A percentile compares a stretch with the other conserved stretches of the same genome.
phyloP scores from a whole-genome alignment of 345 rosid genomes.

The Jatropha curcas region DNA sequence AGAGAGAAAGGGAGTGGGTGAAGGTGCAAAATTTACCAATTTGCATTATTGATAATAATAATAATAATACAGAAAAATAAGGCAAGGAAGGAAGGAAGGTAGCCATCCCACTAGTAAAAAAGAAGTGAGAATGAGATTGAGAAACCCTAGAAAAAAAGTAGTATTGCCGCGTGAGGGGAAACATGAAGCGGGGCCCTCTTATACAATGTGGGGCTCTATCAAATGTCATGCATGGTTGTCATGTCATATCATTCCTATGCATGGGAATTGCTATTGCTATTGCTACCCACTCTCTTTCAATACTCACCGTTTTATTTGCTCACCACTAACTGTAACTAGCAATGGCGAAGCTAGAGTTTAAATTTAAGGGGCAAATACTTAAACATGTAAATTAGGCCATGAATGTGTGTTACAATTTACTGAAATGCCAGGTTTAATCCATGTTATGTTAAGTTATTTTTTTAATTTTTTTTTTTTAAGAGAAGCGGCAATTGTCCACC shows the following conservation, averaged over 20 bases:
- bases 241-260: constrained; percentile 34
- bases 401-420: no score
- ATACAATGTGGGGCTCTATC: constrained; percentile 45
- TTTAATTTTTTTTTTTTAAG: no score
- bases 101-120: constrained; percentile 11
- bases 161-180: constrained; percentile 37
- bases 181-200: constrained; percentile 37
- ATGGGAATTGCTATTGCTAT: no score
- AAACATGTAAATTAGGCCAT: no score
- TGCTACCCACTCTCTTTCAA: no score
- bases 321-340: no score
- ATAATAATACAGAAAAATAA: background rate
- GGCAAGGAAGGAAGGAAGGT: constrained; percentile 7
- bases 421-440: no score
- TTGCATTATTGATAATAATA: constrained; percentile 28
- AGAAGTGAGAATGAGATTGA: constrained; percentile 14
- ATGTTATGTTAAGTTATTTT: no score
- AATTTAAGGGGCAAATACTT: no score
- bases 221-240: constrained; percentile 43
- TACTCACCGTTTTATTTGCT: no score
- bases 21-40: constrained; percentile 8
- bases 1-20: background rate
- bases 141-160: constrained; percentile 42
- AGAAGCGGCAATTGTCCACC: no score
- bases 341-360: no score